These are phyloP conservation scores for Penicillium tannophilum DNA, from an alignment of 495 filamentous ascomycete genomes.

Conservation along the genomic window DNA sequence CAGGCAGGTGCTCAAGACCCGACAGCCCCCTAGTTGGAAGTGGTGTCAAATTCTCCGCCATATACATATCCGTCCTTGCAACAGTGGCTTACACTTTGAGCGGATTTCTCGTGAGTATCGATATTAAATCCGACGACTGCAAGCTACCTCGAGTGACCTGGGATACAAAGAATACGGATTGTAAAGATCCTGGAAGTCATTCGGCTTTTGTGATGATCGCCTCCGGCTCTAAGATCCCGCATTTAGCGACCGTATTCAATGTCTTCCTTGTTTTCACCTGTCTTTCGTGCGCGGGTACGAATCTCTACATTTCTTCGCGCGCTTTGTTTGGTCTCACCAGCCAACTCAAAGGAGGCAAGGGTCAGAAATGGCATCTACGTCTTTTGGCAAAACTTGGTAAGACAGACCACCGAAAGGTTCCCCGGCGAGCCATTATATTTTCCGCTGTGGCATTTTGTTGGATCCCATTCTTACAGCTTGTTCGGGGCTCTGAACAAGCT, in stretches of 20 bases:
- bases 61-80: conserved; percentile 33
- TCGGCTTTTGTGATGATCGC: conserved; percentile 44
- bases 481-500: not conserved
- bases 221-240: conserved; percentile 23
- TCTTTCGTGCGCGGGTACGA: conserved; percentile 43
- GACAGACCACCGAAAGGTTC: conserved; percentile 35
- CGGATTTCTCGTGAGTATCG: conserved; percentile 35
- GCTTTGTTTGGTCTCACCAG: conserved; percentile 47
- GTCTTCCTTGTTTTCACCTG: conserved; percentile 45
- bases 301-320: conserved; percentile 50
- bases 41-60: conserved; percentile 34
- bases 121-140: conserved; percentile 40
- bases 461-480: conserved; percentile 43
- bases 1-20: not conserved
- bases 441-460: conserved; percentile 43
- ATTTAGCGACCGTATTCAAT: conserved; percentile 39
- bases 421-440: conserved; percentile 39
- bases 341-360: conserved; percentile 24
- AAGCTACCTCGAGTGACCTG: conserved; percentile 35
- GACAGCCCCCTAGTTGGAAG: conserved; percentile 19
- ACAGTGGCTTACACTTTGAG: conserved; percentile 7
- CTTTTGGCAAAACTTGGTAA: conserved; percentile 36
- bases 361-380: conserved; percentile 15
- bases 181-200: conserved; percentile 8
- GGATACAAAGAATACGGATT: conserved; percentile 12